Evolutionary conservation across 2,329 filamentous ascomycete genomes (phyloP), one percentile per base, ranked within the genome.

Genomic region (Penicillium olsonii): DNA sequence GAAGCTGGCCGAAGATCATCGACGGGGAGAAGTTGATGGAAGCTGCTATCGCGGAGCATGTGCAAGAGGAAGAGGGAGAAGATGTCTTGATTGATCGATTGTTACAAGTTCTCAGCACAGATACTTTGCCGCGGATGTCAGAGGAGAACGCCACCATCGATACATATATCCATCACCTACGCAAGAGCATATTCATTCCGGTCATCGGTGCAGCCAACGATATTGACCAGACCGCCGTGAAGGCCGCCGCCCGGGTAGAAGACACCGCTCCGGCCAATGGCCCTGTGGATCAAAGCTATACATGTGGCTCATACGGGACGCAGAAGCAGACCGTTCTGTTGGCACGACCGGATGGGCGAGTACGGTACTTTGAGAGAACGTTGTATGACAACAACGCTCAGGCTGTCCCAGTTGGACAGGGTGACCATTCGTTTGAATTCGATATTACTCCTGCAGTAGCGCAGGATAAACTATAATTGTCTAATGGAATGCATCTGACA

Each of bases 241-340:
- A 65, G 45, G 59, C 75, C n/a, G 74, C 65, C n/a, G 54, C 57
- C 39, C 37, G 45, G 35, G 37, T 49, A n/a, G 58, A 61, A 67
- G 69, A 49, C 38, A 51, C 48, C 14, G 53, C 40, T 15, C 49
- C 31, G 18, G 46, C 50, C 7, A 52, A 61, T 12, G 42, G 63
- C 61, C 55, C 68, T 56, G 47, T 61, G 24, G 59, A 61, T 20
- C 55, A 57, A 31, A 60, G 57, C 22, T 69, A 78, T 62, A 55
- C 68, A 42, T 73, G 70, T 48, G 80, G 79, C 0, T 68, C 78
- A 7, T 87, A 87, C 62, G 84, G 84, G 0, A 87, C 84, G 2
- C 81, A 84, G 62, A 84, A 83, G 66, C 83, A 87, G 63, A 84
- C 81, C 1, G 69, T 87, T 7, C 71, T 87, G 2, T 66, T 87